phyloP scores from a whole-genome alignment of 805 yeast species.

The Ogataea nonfermentans region DNA sequence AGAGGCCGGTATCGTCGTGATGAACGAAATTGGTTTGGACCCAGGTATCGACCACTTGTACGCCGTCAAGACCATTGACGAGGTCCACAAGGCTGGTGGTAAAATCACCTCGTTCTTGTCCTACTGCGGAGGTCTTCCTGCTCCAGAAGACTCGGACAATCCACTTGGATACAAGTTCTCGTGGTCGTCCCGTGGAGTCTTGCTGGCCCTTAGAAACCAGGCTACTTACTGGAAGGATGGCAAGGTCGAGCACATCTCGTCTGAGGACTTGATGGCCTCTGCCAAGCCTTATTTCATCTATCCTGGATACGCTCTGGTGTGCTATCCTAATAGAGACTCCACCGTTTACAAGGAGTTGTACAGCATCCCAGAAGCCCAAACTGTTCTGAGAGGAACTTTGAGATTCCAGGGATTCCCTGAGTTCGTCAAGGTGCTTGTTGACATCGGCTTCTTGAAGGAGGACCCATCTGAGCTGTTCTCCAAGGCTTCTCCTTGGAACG shows the following conservation, averaged over 20 bases:
- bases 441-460: constrained; percentile 88
- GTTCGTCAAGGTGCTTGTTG: constrained; percentile 92
- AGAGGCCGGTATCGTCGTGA: constrained; percentile 93
- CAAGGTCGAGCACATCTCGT: constrained; percentile 69
- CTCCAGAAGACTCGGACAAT: constrained; percentile 96
- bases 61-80: constrained; percentile 97
- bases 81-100: constrained; percentile 89
- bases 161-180: constrained; percentile 99
- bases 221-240: constrained; percentile 91
- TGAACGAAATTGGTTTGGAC: constrained; percentile 98
- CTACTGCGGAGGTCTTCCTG: constrained; percentile 98
- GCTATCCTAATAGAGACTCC: constrained; percentile 98
- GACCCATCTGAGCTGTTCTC: constrained; percentile 59
- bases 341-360: constrained; percentile 90
- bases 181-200: constrained; percentile 98
- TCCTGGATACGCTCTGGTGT: constrained; percentile 93
- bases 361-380: constrained; percentile 94
- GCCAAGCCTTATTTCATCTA: constrained; percentile 94
- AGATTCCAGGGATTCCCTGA: constrained; percentile 99
- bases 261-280: constrained; percentile 91
- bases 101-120: constrained; percentile 91
- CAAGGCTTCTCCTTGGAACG: constrained; percentile 73
- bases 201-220: constrained; percentile 90
- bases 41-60: constrained; percentile 98
- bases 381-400: constrained; percentile 94